Percentiles rank a stretch among this genome's conserved stretches.
These are phyloP conservation scores for Marasmius fiardii DNA, from an alignment of 1,284 basidiomycete genomes.

Conservation along the genomic window DNA sequence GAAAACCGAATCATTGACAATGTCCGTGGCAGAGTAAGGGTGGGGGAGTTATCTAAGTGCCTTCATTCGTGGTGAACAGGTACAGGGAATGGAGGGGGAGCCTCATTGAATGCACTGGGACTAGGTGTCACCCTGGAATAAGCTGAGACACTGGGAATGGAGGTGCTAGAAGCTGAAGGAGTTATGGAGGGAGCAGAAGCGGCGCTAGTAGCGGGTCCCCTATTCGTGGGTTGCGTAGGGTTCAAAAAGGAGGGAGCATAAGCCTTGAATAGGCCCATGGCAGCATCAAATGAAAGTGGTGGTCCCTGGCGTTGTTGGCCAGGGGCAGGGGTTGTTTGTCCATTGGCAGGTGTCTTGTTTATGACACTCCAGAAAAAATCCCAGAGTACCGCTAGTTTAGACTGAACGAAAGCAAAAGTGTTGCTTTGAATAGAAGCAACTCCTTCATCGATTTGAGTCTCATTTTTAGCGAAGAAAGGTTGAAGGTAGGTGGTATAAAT, in stretches of 20 bases:
- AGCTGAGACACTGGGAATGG: constrained; percentile 13
- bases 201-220: constrained; percentile 2
- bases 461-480: constrained; percentile 65
- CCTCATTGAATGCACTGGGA: neutral
- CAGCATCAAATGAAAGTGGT: constrained; percentile 23
- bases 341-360: constrained; percentile 35
- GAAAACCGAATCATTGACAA: too few relatives aligned
- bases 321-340: constrained; percentile 17
- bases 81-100: constrained; percentile 29
- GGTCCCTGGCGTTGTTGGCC: constrained; percentile 16
- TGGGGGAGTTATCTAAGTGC: neutral
- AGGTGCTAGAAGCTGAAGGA: constrained; percentile 17
- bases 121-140: constrained; percentile 9
- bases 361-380: constrained; percentile 41
- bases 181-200: constrained; percentile 11
- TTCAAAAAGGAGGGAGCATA: constrained; percentile 32
- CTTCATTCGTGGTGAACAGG: constrained; percentile 23
- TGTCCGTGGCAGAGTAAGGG: neutral
- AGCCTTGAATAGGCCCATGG: constrained; percentile 34
- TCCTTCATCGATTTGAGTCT: constrained; percentile 63
- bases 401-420: constrained; percentile 46
- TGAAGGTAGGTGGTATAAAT: constrained; percentile 64
- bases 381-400: constrained; percentile 43
- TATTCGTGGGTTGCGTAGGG: constrained; percentile 16
- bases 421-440: constrained; percentile 54